Percentiles rank a stretch among this genome's conserved stretches.
These are phyloP conservation scores for Globisporangium echinulatum DNA, from an alignment of 352 stramenopile genomes.

Conservation along the genomic window DNA sequence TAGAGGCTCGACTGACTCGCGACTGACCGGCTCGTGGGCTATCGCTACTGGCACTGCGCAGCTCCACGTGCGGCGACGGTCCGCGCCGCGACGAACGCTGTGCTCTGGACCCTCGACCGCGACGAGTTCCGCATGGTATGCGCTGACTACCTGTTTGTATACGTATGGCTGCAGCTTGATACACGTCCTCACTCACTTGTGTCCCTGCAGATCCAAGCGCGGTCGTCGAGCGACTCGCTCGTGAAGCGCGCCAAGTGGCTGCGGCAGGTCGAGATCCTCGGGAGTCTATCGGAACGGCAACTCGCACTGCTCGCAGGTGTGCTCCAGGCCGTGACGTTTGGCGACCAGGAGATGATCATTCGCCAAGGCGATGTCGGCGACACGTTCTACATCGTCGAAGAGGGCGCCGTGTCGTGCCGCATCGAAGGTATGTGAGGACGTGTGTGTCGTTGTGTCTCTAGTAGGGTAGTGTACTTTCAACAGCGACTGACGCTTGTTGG, in stretches of 20 bases:
- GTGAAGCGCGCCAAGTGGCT: slow-evolving; percentile 70
- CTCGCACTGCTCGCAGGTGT: slow-evolving; percentile 60
- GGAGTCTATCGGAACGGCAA: slow-evolving; percentile 56
- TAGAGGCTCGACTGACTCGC: neutral
- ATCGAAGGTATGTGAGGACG: slow-evolving; percentile 26
- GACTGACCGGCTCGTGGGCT: neutral
- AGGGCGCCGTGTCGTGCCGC: slow-evolving; percentile 55
- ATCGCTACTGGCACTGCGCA: slow-evolving; percentile 13
- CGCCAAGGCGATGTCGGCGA: slow-evolving; percentile 73
- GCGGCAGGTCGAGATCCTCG: slow-evolving; percentile 64
- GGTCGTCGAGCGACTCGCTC: slow-evolving; percentile 69
- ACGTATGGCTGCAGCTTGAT: neutral
- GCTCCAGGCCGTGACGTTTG: slow-evolving; percentile 54
- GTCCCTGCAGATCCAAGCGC: slow-evolving; percentile 43
- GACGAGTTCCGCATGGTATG: slow-evolving; percentile 76
- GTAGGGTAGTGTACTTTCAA: too few relatives aligned
- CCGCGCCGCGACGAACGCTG: slow-evolving; percentile 79
- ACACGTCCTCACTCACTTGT: neutral
- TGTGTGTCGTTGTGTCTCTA: too few relatives aligned
- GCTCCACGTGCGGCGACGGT: slow-evolving; percentile 89
- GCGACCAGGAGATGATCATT: slow-evolving; percentile 75
- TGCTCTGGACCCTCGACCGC: slow-evolving; percentile 87
- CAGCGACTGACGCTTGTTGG: too few relatives aligned
- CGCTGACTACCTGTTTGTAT: neutral
- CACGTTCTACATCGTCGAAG: slow-evolving; percentile 80